Evolutionary conservation across 805 yeast genomes (phyloP), one percentile per base, ranked within the genome.

Genomic region (Ogataea corticis): DNA sequence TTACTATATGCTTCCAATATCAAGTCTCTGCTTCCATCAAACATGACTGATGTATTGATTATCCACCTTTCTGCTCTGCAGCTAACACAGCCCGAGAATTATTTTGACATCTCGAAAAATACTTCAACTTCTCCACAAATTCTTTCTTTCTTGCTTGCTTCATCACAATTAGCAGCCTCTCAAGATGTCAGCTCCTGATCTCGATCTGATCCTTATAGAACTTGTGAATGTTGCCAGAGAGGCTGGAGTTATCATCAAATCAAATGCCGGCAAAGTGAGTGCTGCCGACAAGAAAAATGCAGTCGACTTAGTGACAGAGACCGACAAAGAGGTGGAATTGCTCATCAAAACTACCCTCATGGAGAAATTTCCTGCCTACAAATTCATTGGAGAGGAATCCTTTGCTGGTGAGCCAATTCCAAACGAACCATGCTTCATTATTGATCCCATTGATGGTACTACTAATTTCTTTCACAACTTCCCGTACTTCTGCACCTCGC

Each of bases 361-460:
- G 9, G 49, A 44, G 7, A 58, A 56, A 45, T 82, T 67, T 55
- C 85, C 85, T 11, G 59, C 64, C 16, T 82, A 59, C 57, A 66
- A 68, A 50, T 82, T 81, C 59, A 69, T 82, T 57, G 87, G 86
- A 23, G 87, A 82, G 57, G 87, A 82, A 58, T 69, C 80, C 17
- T 80, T 72, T 3, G 33, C 19, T n/a, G 47, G 42, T 4, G 44
- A 38, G 15, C 37, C 44, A 1, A 64, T 82, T 13, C 65, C 75
- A 1, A 70, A 71, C 33, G 76, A 66, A 3, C 86, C 86, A 16
- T 80, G 85, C 2, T 82, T 82, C 56, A 73, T 82, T 44, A 82
- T 82, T 15, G 86, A 81, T 56, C 84, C 84, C 33, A 76, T 79
- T 57, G 85, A 80, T 52, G 86, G 86, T 11, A 82, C 87, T 1